Conservation (phyloP, 2,329 filamentous ascomycete genomes). For the Stagonosporopsis tanaceti region DNA sequence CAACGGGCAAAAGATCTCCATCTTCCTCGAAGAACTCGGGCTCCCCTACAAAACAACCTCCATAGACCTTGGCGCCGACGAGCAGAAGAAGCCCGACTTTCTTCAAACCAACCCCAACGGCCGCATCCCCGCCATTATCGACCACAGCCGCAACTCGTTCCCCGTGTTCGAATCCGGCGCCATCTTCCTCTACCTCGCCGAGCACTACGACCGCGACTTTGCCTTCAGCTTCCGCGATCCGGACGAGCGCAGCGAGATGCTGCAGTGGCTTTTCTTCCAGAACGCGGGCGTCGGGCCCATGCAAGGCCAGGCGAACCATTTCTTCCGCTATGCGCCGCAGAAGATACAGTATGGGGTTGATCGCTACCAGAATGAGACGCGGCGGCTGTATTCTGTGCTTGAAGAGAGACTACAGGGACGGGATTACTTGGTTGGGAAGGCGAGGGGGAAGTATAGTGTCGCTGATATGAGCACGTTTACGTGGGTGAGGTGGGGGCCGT, state of each 20-base stretch:
- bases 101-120: constrained; percentile 89
- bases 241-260: constrained; percentile 77
- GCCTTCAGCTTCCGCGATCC: constrained; percentile 80
- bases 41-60: constrained; percentile 31
- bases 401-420: constrained; percentile 69
- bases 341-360: constrained; percentile 81
- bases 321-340: constrained; percentile 79
- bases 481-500: constrained; percentile 70
- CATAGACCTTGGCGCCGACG: constrained; percentile 72
- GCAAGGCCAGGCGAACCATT: constrained; percentile 81
- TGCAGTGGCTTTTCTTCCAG: constrained; percentile 74
- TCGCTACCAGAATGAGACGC: constrained; percentile 81
- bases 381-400: constrained; percentile 78
- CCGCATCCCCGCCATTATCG: constrained; percentile 83
- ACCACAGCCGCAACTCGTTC: constrained; percentile 72
- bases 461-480: constrained; percentile 80
- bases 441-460: constrained; percentile 61
- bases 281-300: constrained; percentile 81
- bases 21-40: constrained; percentile 80
- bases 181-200: constrained; percentile 81
- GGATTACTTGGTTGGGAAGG: constrained; percentile 67
- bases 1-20: constrained; percentile 87
- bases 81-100: constrained; percentile 82
- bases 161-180: constrained; percentile 80
- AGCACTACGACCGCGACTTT: constrained; percentile 78